Evolutionary conservation across 495 filamentous ascomycete genomes (phyloP), one percentile per base, ranked within the genome.

Genomic region (Astrothelium macrocarpum): DNA sequence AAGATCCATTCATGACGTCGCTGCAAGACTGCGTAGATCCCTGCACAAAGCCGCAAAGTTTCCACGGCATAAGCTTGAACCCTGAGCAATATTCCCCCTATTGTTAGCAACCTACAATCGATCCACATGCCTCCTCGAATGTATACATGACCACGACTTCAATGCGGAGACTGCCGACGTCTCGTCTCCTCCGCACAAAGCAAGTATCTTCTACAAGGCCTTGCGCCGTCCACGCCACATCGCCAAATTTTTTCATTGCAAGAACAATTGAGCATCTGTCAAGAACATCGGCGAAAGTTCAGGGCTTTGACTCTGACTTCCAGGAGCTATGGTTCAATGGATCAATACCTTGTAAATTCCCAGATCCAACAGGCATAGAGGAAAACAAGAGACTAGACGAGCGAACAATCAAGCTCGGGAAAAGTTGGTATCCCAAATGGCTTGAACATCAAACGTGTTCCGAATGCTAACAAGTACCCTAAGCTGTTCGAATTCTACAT

Each of bases 401-500:
- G 71, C 84, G 93, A 39, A 92, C 88, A 46, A 71, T 96, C 58
- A 93, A 94, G 73, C 85, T 98, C 1, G 93, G 94, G 61, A 93
- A 89, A 70, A 97, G 91, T 91, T 77, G 68, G 84, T 73, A 56
- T 56, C 23, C 46, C 28, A 64, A 43, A 28, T 66, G 26, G 16
- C 34, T 26, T 23, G 32, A 29, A 53, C 20, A 26, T 28, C 32
- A 45, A 32, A 1, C 29, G 32, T 43, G 18, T 32, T 16, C 62
- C 31, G 20, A 61, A 32, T n/a, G 34, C 66, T 70, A 59, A 68
- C 32, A 11, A 28, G 1, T 5, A n/a, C 12, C 14, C 45, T 5
- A 64, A 96, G 91, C 94, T 64, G 81, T 98, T 32, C 84, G 90
- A 32, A 88, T 83, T 62, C 86, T 98, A 34, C 94, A 95, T 76